phyloP scores from a whole-genome alignment of 805 yeast genomes.

The Candida broadrunensis region DNA sequence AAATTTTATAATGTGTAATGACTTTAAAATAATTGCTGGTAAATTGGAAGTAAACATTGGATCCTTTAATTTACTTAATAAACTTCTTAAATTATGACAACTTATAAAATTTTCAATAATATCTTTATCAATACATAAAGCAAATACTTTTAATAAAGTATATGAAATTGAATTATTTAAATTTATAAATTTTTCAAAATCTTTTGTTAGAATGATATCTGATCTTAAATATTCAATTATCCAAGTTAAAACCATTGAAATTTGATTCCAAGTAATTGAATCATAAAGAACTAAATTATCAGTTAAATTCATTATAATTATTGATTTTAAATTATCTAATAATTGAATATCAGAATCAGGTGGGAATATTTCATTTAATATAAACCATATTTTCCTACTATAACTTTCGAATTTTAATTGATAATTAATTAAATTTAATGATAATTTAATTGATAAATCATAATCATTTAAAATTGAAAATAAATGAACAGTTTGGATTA shows the following conservation, averaged over 20 bases:
- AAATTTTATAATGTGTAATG: conserved; percentile 21
- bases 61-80: conserved; percentile 5
- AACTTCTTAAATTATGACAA: conserved; percentile 12
- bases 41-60: not conserved
- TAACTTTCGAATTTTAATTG: conserved; percentile 27
- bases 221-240: conserved; percentile 16
- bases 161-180: conserved; percentile 16
- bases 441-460: conserved; percentile 27
- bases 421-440: conserved; percentile 16
- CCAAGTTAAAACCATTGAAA: conserved; percentile 24
- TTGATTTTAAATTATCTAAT: conserved; percentile 23
- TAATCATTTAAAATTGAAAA: conserved; percentile 35
- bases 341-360: conserved; percentile 3
- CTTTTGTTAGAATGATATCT: conserved; percentile 1
- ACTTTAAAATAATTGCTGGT: conserved; percentile 15
- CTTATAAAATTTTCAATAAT: conserved; percentile 17
- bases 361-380: conserved; percentile 8
- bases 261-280: conserved; percentile 20
- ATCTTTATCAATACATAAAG: conserved; percentile 18
- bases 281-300: conserved; percentile 25
- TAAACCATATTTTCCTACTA: conserved; percentile 30
- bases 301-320: conserved; percentile 27
- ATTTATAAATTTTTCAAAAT: conserved; percentile 2
- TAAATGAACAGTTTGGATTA: conserved; percentile 23
- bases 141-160: conserved; percentile 21